Evolutionary conservation across 1,284 basidiomycete species (phyloP).

Genomic region (Trametes versicolor): DNA sequence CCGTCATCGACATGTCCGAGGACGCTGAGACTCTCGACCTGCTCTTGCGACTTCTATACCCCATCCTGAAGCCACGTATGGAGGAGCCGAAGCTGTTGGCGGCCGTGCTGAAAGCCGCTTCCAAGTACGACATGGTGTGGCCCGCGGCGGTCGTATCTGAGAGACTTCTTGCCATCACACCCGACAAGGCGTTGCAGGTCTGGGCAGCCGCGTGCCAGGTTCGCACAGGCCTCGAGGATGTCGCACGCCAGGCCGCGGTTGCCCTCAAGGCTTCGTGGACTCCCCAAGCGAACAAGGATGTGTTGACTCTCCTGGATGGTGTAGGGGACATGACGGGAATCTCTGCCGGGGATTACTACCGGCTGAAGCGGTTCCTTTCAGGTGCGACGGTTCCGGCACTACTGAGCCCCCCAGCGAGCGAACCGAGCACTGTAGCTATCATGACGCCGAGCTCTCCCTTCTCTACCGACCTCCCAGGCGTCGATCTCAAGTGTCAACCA

Average conservation of each 20-base stretch:
- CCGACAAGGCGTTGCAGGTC: slow-evolving; percentile 6
- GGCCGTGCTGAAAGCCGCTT: slow-evolving; percentile 24
- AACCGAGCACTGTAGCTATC: background rate
- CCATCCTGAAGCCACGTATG: slow-evolving; percentile 21
- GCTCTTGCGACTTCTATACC: slow-evolving; percentile 36
- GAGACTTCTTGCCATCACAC: background rate
- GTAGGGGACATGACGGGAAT: slow-evolving; percentile 22
- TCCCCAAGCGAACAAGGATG: background rate
- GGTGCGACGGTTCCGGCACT: background rate
- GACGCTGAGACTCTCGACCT: slow-evolving; percentile 20
- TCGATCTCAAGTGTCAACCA: background rate
- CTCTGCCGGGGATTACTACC: slow-evolving; percentile 27
- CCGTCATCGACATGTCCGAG: slow-evolving; percentile 21
- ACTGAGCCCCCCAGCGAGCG: background rate
- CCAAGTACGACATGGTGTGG: slow-evolving; percentile 34
- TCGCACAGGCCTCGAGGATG: slow-evolving; percentile 1
- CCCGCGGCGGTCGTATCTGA: slow-evolving; percentile 2
- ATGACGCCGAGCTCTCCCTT: background rate
- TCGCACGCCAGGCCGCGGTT: slow-evolving; percentile 12
- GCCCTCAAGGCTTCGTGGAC: background rate
- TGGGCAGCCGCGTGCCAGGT: slow-evolving; percentile 15
- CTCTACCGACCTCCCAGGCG: background rate
- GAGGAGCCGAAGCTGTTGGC: slow-evolving; percentile 11
- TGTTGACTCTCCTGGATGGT: background rate
- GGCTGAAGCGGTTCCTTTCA: slow-evolving; percentile 20